phyloP scores from a whole-genome alignment of 1,139 yeast genomes.

The Hyphopichia wangnamkhiaoensis region DNA sequence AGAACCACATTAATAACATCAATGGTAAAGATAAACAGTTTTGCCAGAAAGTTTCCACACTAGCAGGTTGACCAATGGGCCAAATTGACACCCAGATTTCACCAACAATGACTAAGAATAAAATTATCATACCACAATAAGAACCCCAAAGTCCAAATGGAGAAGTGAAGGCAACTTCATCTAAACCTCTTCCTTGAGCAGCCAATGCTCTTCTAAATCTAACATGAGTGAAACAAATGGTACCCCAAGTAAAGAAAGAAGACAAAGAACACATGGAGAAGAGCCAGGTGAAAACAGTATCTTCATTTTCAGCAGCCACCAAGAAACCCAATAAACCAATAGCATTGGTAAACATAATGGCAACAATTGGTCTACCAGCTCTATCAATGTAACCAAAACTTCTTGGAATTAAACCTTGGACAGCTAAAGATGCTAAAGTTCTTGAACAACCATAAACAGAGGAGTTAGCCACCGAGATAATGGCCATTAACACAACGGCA shows the following conservation, averaged over 20 bases:
- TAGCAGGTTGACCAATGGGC: slow-evolving; percentile 41
- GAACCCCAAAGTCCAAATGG: slow-evolving; percentile 54
- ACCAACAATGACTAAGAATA: slow-evolving; percentile 43
- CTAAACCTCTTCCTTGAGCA: slow-evolving; percentile 36
- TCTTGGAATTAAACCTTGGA: slow-evolving; percentile 46
- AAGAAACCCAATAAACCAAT: slow-evolving; percentile 67
- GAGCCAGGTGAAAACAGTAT: slow-evolving; percentile 61
- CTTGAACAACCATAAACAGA: slow-evolving; percentile 58
- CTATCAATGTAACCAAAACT: slow-evolving; percentile 55
- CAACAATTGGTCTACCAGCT: slow-evolving; percentile 57
- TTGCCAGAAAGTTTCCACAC: slow-evolving; percentile 40
- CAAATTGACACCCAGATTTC: slow-evolving; percentile 49
- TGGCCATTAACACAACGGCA: slow-evolving; percentile 52
- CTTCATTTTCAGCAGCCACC: slow-evolving; percentile 50
- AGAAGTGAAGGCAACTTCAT: slow-evolving; percentile 50
- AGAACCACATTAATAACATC: slow-evolving; percentile 36
- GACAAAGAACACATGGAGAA: slow-evolving; percentile 66
- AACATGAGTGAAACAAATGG: slow-evolving; percentile 40
- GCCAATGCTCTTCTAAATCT: slow-evolving; percentile 41
- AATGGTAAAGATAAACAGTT: slow-evolving; percentile 52
- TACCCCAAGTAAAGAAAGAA: slow-evolving; percentile 55
- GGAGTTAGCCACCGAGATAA: slow-evolving; percentile 56
- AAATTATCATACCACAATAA: slow-evolving; percentile 41
- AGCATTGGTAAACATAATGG: slow-evolving; percentile 48
- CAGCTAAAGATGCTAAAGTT: slow-evolving; percentile 55